Conservation (phyloP, 805 yeast species). For the Yamadazyma ubonensis region DNA sequence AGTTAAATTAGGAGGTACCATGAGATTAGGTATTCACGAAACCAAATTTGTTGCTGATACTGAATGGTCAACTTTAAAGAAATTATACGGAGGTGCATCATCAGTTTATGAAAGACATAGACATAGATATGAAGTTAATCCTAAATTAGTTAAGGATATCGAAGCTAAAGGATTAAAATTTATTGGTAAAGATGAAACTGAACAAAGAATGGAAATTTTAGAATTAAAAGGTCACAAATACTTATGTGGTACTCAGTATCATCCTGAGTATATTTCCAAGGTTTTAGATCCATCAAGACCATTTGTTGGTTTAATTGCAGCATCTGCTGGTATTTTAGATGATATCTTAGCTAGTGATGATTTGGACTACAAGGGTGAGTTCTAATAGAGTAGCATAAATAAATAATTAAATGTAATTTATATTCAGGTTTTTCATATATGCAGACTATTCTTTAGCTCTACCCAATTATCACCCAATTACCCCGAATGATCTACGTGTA, state of each 20-base stretch:
- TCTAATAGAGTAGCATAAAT: constrained; percentile 20
- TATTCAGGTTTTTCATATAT: too few species aligned
- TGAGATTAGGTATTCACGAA: constrained; percentile 95
- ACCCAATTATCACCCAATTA: too few species aligned
- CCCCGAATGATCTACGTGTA: background rate
- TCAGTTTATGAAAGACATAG: constrained; percentile 91
- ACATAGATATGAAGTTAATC: constrained; percentile 97
- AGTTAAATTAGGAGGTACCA: constrained; percentile 95
- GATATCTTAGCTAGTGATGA: constrained; percentile 51
- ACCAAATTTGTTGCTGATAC: constrained; percentile 72
- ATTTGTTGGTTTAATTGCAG: constrained; percentile 93
- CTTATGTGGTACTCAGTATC: constrained; percentile 95
- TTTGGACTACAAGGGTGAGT: constrained; percentile 44
- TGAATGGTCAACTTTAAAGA: constrained; percentile 68
- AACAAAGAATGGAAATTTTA: constrained; percentile 89
- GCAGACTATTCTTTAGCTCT: background rate
- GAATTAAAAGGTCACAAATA: constrained; percentile 87
- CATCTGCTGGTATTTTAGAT: constrained; percentile 81
- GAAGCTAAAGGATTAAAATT: constrained; percentile 81
- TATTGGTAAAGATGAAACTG: constrained; percentile 90
- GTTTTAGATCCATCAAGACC: constrained; percentile 97
- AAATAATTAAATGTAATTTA: constrained; percentile 1
- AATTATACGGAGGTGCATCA: constrained; percentile 70
- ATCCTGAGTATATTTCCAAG: constrained; percentile 95
- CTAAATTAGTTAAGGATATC: constrained; percentile 65